Evolutionary conservation across 257 asterid species (phyloP).

Genomic region (Nicotiana obtusifolia): DNA sequence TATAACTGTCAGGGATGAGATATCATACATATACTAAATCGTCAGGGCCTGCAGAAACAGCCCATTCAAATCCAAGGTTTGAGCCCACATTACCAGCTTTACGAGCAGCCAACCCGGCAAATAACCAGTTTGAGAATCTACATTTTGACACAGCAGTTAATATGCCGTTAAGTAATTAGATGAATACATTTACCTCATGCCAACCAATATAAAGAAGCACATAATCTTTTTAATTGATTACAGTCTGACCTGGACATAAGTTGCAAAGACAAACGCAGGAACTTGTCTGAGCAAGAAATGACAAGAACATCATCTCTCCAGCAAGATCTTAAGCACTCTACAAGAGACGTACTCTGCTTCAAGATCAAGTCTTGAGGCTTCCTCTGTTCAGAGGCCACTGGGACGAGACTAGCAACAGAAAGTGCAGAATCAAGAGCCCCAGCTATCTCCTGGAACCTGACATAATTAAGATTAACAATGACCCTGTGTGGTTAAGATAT

Average conservation of each 20-base stretch:
- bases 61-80: constrained; percentile 78
- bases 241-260: constrained; percentile 47
- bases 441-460: constrained; percentile 88
- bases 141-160: too few relatives aligned
- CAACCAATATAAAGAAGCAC: too few relatives aligned
- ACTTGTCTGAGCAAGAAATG: constrained; percentile 87
- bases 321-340: constrained; percentile 87
- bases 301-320: constrained; percentile 90
- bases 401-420: constrained; percentile 44
- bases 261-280: constrained; percentile 87
- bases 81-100: constrained; percentile 51
- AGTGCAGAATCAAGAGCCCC: constrained; percentile 95
- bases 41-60: constrained; percentile 71
- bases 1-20: too few relatives aligned
- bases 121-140: constrained; percentile 81
- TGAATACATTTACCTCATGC: too few relatives aligned
- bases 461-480: too few relatives aligned
- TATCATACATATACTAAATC: constrained; percentile 49
- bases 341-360: constrained; percentile 73
- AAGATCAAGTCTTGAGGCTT: constrained; percentile 46
- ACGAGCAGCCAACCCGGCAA: constrained; percentile 72
- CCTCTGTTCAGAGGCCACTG: constrained; percentile 35
- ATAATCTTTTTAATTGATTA: too few relatives aligned
- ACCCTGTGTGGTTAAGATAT: too few relatives aligned
- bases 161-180: too few relatives aligned